phyloP scores from a whole-genome alignment of 495 filamentous ascomycete species.

The Hyaloscypha hepaticicola region DNA sequence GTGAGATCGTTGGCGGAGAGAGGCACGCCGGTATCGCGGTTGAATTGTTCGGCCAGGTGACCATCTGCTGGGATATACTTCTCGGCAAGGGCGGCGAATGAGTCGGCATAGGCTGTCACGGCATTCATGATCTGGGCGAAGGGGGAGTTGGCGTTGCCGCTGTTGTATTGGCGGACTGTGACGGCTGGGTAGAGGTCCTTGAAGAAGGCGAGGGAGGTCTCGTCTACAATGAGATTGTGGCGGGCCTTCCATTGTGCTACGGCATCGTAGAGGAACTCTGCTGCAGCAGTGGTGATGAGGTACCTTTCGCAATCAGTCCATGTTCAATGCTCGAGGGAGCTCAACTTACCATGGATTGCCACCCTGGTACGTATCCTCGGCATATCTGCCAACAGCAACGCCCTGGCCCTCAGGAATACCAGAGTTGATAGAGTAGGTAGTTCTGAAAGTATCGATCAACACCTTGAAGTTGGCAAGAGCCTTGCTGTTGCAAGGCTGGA shows the following conservation, averaged over 20 bases:
- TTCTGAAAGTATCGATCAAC: slow-evolving; percentile 47
- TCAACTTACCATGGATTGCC: slow-evolving; percentile 42
- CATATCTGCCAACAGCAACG: slow-evolving; percentile 60
- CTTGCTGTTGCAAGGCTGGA: slow-evolving; percentile 49
- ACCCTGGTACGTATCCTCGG: slow-evolving; percentile 57
- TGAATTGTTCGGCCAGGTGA: slow-evolving; percentile 57
- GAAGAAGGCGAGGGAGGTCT: slow-evolving; percentile 53
- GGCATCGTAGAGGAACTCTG: slow-evolving; percentile 62
- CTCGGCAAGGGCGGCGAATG: slow-evolving; percentile 51
- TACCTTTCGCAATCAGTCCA: slow-evolving; percentile 22
- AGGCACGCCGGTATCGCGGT: slow-evolving; percentile 44
- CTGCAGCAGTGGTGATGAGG: slow-evolving; percentile 52
- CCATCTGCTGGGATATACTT: slow-evolving; percentile 53
- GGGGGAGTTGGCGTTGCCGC: slow-evolving; percentile 36
- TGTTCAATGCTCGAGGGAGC: background rate
- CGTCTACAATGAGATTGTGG: slow-evolving; percentile 44
- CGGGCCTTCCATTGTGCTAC: slow-evolving; percentile 53
- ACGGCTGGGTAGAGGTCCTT: slow-evolving; percentile 43
- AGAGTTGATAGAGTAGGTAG: slow-evolving; percentile 49
- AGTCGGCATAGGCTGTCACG: slow-evolving; percentile 59
- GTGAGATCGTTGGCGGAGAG: slow-evolving; percentile 52
- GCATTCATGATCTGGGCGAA: slow-evolving; percentile 50
- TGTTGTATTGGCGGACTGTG: slow-evolving; percentile 45
- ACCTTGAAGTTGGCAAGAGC: slow-evolving; percentile 51
- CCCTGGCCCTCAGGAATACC: slow-evolving; percentile 41